Conservation (phyloP, 78 protist genomes). For the Pigoraptor vietnamica region DNA sequence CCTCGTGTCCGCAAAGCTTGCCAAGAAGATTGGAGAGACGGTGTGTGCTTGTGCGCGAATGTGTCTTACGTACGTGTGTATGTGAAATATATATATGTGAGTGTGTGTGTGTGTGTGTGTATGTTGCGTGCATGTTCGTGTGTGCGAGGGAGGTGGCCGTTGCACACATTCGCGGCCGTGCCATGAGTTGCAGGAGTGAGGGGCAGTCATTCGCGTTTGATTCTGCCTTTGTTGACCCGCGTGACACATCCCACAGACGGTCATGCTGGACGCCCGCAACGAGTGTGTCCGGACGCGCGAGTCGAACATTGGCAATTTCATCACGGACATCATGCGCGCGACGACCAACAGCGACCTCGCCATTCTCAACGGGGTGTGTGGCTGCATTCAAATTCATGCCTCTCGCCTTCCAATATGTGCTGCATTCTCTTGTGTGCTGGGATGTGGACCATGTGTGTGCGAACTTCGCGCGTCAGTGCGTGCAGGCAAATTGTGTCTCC, state of each 20-base stretch:
- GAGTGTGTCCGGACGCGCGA: constrained; percentile 34
- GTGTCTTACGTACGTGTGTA: not conserved
- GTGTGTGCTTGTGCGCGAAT: not conserved
- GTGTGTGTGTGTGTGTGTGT: not conserved
- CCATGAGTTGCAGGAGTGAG: too few species aligned
- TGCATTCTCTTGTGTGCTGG: too few species aligned
- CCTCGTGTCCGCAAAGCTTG: not conserved
- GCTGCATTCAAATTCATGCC: not conserved
- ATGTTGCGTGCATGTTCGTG: not conserved
- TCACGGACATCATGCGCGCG: constrained; percentile 20
- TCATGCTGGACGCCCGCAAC: constrained; percentile 6
- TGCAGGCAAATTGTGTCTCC: not conserved
- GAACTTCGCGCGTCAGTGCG: too few species aligned
- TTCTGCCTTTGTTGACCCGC: too few species aligned
- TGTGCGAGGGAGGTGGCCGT: not conserved
- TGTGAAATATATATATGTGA: too few species aligned
- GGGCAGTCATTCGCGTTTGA: too few species aligned
- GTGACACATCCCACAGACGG: not conserved
- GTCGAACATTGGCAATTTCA: constrained; percentile 9
- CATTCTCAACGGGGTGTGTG: constrained; percentile 35
- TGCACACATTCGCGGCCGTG: too few species aligned
- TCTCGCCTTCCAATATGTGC: not conserved
- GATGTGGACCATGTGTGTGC: too few species aligned
- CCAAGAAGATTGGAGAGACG: not conserved
- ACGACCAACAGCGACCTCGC: constrained; percentile 6